phyloP scores from a whole-genome alignment of 495 filamentous ascomycete species.

The Tuber brumale region DNA sequence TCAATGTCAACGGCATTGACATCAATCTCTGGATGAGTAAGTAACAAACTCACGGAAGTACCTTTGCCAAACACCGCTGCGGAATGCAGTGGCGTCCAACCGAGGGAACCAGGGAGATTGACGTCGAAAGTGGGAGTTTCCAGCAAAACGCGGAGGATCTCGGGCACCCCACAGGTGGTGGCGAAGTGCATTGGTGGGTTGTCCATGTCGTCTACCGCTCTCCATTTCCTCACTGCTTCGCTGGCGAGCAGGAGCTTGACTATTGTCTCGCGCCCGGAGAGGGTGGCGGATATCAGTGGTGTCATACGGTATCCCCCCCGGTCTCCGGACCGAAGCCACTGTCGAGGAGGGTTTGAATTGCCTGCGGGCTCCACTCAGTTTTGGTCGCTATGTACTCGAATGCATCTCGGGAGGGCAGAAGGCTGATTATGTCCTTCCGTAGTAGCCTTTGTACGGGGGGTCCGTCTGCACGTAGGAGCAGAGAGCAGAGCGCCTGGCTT shows the following conservation, averaged over 20 bases:
- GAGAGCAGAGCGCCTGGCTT: not conserved
- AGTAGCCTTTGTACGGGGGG: not conserved
- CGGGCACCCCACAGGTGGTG: not conserved
- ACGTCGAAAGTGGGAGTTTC: not conserved
- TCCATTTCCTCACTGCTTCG: not conserved
- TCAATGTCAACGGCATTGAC: not conserved
- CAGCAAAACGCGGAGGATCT: not conserved
- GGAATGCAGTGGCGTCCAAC: not conserved
- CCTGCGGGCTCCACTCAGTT: not conserved
- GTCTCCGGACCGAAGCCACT: not conserved
- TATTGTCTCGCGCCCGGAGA: not conserved
- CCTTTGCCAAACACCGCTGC: not conserved
- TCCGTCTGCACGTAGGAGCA: not conserved
- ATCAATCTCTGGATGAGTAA: not conserved
- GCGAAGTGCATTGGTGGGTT: not conserved
- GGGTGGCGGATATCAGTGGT: not conserved
- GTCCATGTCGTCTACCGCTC: not conserved
- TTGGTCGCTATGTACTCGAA: not conserved
- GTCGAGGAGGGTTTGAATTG: not conserved
- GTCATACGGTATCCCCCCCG: not conserved
- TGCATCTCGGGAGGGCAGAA: not conserved
- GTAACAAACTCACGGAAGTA: not conserved
- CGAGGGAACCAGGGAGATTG: not conserved
- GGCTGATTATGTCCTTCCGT: not conserved
- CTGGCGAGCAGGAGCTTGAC: not conserved